Conservation (phyloP, 768 basidiomycete species). For the Dictyophora rubrovolvata region DNA sequence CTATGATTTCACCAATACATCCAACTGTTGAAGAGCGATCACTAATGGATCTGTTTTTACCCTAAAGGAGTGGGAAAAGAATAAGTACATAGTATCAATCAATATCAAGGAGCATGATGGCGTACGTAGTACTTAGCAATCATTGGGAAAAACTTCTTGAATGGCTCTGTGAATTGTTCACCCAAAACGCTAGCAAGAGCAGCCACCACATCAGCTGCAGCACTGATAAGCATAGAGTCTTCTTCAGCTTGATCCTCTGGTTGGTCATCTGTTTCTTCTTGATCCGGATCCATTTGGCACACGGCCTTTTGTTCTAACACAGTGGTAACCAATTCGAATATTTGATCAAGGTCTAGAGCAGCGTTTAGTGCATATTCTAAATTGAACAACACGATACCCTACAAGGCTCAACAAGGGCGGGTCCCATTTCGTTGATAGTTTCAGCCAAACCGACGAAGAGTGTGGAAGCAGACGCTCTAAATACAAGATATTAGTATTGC, state of each 20-base stretch:
- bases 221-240: slow-evolving; percentile 89
- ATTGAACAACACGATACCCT: slow-evolving; percentile 22
- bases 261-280: slow-evolving; percentile 60
- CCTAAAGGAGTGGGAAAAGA: slow-evolving; percentile 49
- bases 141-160: slow-evolving; percentile 78
- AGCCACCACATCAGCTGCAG: slow-evolving; percentile 90
- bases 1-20: slow-evolving; percentile 89
- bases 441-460: slow-evolving; percentile 86
- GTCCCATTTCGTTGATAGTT: slow-evolving; percentile 86
- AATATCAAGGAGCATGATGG: slow-evolving; percentile 10
- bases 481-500: slow-evolving; percentile 16
- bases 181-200: slow-evolving; percentile 82
- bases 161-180: slow-evolving; percentile 69
- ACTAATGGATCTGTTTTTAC: slow-evolving; percentile 75
- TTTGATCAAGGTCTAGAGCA: slow-evolving; percentile 52
- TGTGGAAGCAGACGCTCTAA: slow-evolving; percentile 76
- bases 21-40: slow-evolving; percentile 93
- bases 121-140: slow-evolving; percentile 88
- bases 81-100: background rate
- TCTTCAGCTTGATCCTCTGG: slow-evolving; percentile 91
- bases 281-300: slow-evolving; percentile 94
- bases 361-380: slow-evolving; percentile 8
- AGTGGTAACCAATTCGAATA: slow-evolving; percentile 74
- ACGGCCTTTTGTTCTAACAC: slow-evolving; percentile 90
- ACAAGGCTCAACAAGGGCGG: slow-evolving; percentile 74